Percentiles rank a stretch among this genome's conserved stretches.
These are phyloP conservation scores for Sorghum bicolor DNA, from an alignment of 176 grass and related monocot genomes.

Conservation along the genomic window DNA sequence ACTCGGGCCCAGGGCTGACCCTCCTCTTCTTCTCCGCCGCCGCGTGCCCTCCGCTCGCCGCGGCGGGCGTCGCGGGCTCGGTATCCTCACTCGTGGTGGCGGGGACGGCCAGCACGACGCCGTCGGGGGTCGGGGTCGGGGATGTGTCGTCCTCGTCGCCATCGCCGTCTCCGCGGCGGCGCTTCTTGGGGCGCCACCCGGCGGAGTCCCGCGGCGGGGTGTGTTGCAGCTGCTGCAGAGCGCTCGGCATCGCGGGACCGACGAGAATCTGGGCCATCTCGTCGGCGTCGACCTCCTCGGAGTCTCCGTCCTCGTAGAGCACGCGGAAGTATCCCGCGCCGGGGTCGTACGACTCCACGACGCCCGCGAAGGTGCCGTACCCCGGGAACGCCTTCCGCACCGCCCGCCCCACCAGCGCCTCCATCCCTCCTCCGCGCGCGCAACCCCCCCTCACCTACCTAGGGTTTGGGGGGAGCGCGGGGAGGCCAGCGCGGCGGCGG, in stretches of 20 bases:
- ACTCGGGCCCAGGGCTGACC: slow-evolving; percentile 13
- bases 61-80: slow-evolving; percentile 13
- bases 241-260: slow-evolving; percentile 30
- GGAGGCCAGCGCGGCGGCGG: slow-evolving; percentile 14
- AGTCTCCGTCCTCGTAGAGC: slow-evolving; percentile 86
- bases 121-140: not conserved
- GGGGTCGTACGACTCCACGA: slow-evolving; percentile 76
- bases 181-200: slow-evolving; percentile 53
- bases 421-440: slow-evolving; percentile 16
- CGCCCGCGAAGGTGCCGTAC: slow-evolving; percentile 53
- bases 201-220: not conserved
- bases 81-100: not conserved
- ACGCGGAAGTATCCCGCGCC: slow-evolving; percentile 73
- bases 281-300: slow-evolving; percentile 72
- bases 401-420: slow-evolving; percentile 66
- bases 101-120: slow-evolving; percentile 13
- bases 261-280: slow-evolving; percentile 73
- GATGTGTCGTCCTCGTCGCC: not conserved
- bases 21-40: slow-evolving; percentile 27
- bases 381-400: slow-evolving; percentile 77
- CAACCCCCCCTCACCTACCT: slow-evolving; percentile 22
- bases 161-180: slow-evolving; percentile 22
- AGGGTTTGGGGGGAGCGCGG: slow-evolving; percentile 33
- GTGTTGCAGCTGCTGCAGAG: slow-evolving; percentile 12
- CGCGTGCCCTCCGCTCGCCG: too few species aligned